Percentiles rank a stretch among this genome's conserved stretches.
Evolutionary conservation across 768 basidiomycete species (phyloP).

Genomic region (Leccinum imitatum): DNA sequence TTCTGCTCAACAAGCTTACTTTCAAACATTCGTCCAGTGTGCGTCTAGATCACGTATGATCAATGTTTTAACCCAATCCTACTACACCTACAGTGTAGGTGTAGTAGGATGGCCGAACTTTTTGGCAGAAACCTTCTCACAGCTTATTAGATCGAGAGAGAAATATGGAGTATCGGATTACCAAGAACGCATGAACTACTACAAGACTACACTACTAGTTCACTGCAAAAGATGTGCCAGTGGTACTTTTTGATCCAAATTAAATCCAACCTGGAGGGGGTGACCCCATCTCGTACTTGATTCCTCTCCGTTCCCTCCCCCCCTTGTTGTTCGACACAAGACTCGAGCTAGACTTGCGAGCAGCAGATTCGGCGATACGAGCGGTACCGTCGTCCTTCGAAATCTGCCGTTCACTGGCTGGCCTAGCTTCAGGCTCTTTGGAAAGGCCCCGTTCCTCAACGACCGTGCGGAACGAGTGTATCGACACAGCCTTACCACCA

Average conservation of each 20-base stretch:
- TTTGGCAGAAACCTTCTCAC: too few relatives aligned
- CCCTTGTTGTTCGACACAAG: constrained; percentile 16
- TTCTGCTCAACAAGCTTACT: neutral
- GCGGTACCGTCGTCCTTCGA: constrained; percentile 2
- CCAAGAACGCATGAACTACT: neutral
- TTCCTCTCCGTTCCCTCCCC: constrained; percentile 8
- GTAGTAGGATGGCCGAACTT: too few relatives aligned
- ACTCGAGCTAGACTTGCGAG: constrained; percentile 9
- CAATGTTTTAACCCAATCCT: too few relatives aligned
- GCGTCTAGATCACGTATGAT: neutral
- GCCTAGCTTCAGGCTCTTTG: constrained; percentile 6
- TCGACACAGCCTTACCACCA: constrained; percentile 49
- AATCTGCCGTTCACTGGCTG: constrained; percentile 5
- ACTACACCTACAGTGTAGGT: too few relatives aligned
- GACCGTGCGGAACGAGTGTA: constrained; percentile 60
- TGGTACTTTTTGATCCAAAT: neutral
- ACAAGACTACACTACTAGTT: neutral
- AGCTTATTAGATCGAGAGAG: too few relatives aligned
- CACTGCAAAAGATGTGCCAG: neutral
- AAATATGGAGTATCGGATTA: too few relatives aligned
- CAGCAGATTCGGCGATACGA: neutral
- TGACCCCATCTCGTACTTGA: constrained; percentile 8
- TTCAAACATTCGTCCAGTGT: neutral
- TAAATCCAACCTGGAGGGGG: constrained; percentile 52
- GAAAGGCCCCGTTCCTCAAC: constrained; percentile 49